Evolutionary conservation across 352 stramenopile species (phyloP).

Genomic region (Phytopythium mirpurense): DNA sequence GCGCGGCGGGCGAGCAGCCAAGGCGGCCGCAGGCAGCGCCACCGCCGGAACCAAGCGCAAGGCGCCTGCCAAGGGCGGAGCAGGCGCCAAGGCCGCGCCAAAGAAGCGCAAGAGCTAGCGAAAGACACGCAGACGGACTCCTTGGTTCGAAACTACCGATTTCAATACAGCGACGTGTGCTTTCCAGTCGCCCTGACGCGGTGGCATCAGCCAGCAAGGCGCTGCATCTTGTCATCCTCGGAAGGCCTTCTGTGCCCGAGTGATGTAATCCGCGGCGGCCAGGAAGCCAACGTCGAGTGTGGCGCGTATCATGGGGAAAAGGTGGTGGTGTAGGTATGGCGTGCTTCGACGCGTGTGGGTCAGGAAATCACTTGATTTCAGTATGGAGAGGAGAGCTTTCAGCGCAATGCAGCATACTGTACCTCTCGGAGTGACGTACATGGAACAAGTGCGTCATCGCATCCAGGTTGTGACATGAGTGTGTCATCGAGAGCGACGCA

Average conservation of each 20-base stretch:
- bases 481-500: conserved; percentile 11
- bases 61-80: conserved; percentile 29
- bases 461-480: conserved; percentile 9
- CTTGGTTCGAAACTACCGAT: no score
- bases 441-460: conserved; percentile 7
- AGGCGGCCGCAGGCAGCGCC: background rate
- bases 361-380: background rate
- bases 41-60: conserved; percentile 48
- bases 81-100: conserved; percentile 31
- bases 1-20: conserved; percentile 20
- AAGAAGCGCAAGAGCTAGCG: conserved; percentile 56
- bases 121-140: conserved; percentile 6
- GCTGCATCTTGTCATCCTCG: background rate
- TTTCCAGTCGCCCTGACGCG: background rate
- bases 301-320: no score
- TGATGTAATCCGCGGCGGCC: background rate
- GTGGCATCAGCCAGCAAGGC: background rate
- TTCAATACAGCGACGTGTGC: background rate
- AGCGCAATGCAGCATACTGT: background rate
- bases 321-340: no score
- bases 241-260: background rate
- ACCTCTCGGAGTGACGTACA: background rate
- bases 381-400: no score
- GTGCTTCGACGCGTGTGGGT: no score
- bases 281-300: no score